phyloP scores from a whole-genome alignment of 1,284 basidiomycete species.

The Cerrena zonata region DNA sequence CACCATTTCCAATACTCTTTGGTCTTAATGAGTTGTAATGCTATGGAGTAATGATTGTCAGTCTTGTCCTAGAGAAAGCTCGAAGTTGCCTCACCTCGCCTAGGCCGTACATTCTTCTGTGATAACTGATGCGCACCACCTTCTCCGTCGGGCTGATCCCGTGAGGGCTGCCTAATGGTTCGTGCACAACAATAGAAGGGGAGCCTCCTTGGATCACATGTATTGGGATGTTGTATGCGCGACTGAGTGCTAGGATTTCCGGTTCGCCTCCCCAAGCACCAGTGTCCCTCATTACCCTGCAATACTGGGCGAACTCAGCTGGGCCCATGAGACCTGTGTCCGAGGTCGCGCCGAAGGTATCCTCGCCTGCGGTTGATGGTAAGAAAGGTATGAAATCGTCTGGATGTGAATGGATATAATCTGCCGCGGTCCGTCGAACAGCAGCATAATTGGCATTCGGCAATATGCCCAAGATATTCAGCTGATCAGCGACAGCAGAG shows the following conservation, averaged over 20 bases:
- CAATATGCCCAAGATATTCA: slow-evolving; percentile 58
- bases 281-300: slow-evolving; percentile 73
- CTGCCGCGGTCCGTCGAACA: slow-evolving; percentile 69
- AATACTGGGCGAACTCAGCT: slow-evolving; percentile 73
- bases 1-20: slow-evolving; percentile 30
- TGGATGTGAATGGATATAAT: slow-evolving; percentile 78
- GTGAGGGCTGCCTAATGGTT: slow-evolving; percentile 39
- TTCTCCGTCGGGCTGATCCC: slow-evolving; percentile 34
- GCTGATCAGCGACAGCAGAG: slow-evolving; percentile 88
- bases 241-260: slow-evolving; percentile 87
- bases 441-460: slow-evolving; percentile 56
- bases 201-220: slow-evolving; percentile 84
- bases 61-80: not conserved
- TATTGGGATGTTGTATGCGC: slow-evolving; percentile 82
- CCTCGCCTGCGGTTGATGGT: slow-evolving; percentile 71
- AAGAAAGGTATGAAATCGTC: slow-evolving; percentile 95
- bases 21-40: slow-evolving; percentile 84
- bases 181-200: slow-evolving; percentile 81
- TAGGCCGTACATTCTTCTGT: slow-evolving; percentile 85
- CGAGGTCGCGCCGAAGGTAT: slow-evolving; percentile 56
- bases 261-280: slow-evolving; percentile 96
- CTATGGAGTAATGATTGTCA: slow-evolving; percentile 33
- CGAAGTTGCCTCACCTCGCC: slow-evolving; percentile 67
- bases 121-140: slow-evolving; percentile 79
- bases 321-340: slow-evolving; percentile 71